Percentiles rank a stretch among this genome's conserved stretches.
Evolutionary conservation across 2,329 filamentous ascomycete species (phyloP).

Genomic region (Teratosphaeria gauchensis): DNA sequence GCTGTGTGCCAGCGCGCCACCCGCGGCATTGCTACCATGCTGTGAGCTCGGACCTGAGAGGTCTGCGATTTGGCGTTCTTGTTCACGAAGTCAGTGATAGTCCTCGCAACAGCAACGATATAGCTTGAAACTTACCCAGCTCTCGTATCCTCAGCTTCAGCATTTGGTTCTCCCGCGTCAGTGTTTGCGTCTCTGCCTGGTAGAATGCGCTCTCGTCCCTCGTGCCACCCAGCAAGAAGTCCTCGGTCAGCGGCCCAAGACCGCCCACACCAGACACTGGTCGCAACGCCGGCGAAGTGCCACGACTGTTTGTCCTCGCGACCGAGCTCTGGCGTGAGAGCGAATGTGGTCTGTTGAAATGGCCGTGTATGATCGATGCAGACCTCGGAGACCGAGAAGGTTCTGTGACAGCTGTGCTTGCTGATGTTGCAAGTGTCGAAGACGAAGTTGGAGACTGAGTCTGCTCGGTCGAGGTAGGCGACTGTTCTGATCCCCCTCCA

Average conservation of each 20-base stretch:
- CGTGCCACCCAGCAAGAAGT: conserved; percentile 50
- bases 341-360: conserved; percentile 23
- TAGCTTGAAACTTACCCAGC: conserved; percentile 42
- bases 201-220: conserved; percentile 70
- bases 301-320: conserved; percentile 28
- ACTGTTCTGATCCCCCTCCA: conserved; percentile 32
- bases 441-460: conserved; percentile 20
- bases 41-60: conserved; percentile 1
- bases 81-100: background rate
- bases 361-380: conserved; percentile 7
- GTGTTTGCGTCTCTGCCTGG: conserved; percentile 69
- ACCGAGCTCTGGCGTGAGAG: conserved; percentile 38
- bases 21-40: background rate
- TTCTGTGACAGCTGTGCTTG: conserved; percentile 36
- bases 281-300: conserved; percentile 38
- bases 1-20: conserved; percentile 1
- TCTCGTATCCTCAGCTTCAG: conserved; percentile 64
- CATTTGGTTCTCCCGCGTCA: conserved; percentile 76
- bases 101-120: background rate
- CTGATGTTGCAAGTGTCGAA: conserved; percentile 6
- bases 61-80: conserved; percentile 13
- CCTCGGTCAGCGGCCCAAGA: conserved; percentile 36
- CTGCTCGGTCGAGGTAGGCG: conserved; percentile 12
- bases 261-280: conserved; percentile 41
- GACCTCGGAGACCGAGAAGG: conserved; percentile 8